Evolutionary conservation across 768 basidiomycete species (phyloP), one percentile per base, ranked within the genome.

Genomic region (Hericium coralloides): DNA sequence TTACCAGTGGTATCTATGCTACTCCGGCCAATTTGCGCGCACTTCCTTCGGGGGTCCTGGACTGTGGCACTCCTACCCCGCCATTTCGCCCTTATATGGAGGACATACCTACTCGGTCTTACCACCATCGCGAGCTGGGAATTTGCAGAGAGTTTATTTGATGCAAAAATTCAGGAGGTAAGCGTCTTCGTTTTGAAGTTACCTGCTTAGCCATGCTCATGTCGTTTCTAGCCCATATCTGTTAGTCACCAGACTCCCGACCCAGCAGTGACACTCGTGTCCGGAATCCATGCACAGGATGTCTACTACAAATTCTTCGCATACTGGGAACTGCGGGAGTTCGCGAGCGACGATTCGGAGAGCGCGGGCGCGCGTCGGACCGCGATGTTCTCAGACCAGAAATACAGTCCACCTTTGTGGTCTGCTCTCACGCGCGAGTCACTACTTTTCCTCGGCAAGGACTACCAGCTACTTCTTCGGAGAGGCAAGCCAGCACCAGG

Each of bases 341-440:
- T 88, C 12, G 76, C 84, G 0, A 66, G 69, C n/a, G 77, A 77
- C 20, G 68, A 69, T 5, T 72, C 75, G 4, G 49, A 76, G 2
- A 62, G 71, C 1, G 76, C 76, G 0, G 65, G 70, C 12, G 65
- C 76, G 0, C 76, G 75, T 37, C 76, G 86, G 12, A 75, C 76
- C 0, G 75, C 79, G 0, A 64, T 90, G 0, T 90, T 89, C 63
- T 76, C 76, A 0, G 87, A 90, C 61, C 83, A 86, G 64, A 86
- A 85, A 61, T 79, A 80, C 53, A 74, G 71, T 8, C 84, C 83
- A 0, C 81, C 72, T 53, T 68, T 88, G 9, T 92, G 90, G 89
- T 73, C 72, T 18, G 74, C 74, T 2, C 70, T 90, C 36, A 73
- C 73, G 8, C 77, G 87, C 4, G 81, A 83, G 55, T 74, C 78